These are phyloP conservation scores for Trichoderma sp. DNA, from an alignment of 2,329 filamentous ascomycete genomes.

Conservation along the genomic window DNA sequence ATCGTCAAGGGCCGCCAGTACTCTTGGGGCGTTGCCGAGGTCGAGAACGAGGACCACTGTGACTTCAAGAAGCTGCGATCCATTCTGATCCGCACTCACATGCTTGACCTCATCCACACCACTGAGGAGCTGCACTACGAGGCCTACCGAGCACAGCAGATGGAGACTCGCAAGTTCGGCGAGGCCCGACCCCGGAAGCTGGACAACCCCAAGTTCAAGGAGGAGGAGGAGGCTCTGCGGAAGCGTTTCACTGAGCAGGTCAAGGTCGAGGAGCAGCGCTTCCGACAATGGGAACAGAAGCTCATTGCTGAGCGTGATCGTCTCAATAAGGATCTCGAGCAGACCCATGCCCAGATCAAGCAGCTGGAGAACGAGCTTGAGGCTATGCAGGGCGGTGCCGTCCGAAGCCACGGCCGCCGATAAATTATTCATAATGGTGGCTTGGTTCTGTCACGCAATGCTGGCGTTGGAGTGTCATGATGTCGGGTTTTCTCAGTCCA, in stretches of 20 bases:
- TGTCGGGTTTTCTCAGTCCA: slow-evolving; percentile 14
- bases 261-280: slow-evolving; percentile 99
- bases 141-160: slow-evolving; percentile 97
- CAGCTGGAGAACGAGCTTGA: slow-evolving; percentile 90
- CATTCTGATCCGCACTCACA: slow-evolving; percentile 97
- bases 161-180: slow-evolving; percentile 99
- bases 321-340: slow-evolving; percentile 99
- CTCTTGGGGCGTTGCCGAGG: slow-evolving; percentile 98
- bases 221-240: slow-evolving; percentile 95
- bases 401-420: slow-evolving; percentile 88
- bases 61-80: slow-evolving; percentile 99
- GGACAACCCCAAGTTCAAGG: slow-evolving; percentile 99
- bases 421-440: slow-evolving; percentile 45
- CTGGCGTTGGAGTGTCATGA: slow-evolving; percentile 31
- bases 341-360: slow-evolving; percentile 93
- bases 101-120: slow-evolving; percentile 99
- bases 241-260: slow-evolving; percentile 99
- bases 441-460: slow-evolving; percentile 24
- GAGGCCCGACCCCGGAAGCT: slow-evolving; percentile 96
- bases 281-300: slow-evolving; percentile 99
- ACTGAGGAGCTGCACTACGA: slow-evolving; percentile 99
- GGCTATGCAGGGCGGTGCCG: slow-evolving; percentile 83
- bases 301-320: slow-evolving; percentile 97
- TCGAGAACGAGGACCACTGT: slow-evolving; percentile 99
- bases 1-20: slow-evolving; percentile 99